phyloP scores from a whole-genome alignment of 345 rosid species.

The Microthlaspi erraticum region DNA sequence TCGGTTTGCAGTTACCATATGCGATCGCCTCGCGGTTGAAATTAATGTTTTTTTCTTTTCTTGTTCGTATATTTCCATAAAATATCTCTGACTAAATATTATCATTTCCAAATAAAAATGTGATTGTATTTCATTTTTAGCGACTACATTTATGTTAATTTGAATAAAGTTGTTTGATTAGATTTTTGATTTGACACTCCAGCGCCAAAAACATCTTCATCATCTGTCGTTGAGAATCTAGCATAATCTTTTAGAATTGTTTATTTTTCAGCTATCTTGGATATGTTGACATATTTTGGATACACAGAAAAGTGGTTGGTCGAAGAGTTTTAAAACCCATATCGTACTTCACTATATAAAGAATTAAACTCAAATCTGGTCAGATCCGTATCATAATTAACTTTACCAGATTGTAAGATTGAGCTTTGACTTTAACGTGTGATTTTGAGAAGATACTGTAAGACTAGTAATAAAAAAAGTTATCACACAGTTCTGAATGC shows the following conservation, averaged over 20 bases:
- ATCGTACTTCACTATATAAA: conserved; percentile 4
- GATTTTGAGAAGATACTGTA: neutral
- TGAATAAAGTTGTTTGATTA: conserved; percentile 26
- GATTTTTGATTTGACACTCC: conserved; percentile 35
- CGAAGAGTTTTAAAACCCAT: conserved; percentile 21
- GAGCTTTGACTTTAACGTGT: neutral
- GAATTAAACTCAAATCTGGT: conserved; percentile 15
- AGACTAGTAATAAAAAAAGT: too few species aligned
- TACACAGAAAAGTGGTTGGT: conserved; percentile 28
- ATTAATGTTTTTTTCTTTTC: conserved; percentile 33
- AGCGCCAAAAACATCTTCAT: conserved; percentile 35
- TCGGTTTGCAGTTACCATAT: conserved; percentile 43
- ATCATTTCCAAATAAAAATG: conserved; percentile 19
- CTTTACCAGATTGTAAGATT: conserved; percentile 3
- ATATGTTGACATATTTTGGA: conserved; percentile 4
- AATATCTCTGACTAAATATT: conserved; percentile 26
- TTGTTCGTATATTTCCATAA: conserved; percentile 3
- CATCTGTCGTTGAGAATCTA: conserved; percentile 20
- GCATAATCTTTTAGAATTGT: neutral
- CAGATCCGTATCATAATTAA: conserved; percentile 7
- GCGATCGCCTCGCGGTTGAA: conserved; percentile 39
- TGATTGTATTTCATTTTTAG: neutral
- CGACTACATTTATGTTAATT: conserved; percentile 16
- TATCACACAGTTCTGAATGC: too few species aligned
- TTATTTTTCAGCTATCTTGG: neutral